Evolutionary conservation across 495 filamentous ascomycete species (phyloP).

Genomic region (Penicillium waksmanii): DNA sequence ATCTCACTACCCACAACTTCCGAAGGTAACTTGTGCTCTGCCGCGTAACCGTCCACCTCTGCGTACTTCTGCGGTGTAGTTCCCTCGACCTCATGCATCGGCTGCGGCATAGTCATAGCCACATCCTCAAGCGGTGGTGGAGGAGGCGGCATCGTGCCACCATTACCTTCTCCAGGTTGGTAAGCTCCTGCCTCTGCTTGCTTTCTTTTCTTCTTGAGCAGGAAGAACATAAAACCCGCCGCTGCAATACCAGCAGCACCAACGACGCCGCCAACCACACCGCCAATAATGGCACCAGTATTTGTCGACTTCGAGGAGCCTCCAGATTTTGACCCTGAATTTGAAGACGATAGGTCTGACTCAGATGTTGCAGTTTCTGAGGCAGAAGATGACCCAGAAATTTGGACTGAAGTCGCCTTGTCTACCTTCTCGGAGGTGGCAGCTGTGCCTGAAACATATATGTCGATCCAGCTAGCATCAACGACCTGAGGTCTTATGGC

Average conservation of each 20-base stretch:
- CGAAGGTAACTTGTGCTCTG: constrained; percentile 10
- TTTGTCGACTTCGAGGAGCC: constrained; percentile 3
- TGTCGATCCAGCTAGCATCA: constrained; percentile 8
- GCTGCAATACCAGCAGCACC: constrained; percentile 18
- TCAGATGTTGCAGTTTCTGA: neutral
- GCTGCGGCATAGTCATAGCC: neutral
- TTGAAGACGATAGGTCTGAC: neutral
- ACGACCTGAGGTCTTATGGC: constrained; percentile 8
- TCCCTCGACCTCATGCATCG: constrained; percentile 18
- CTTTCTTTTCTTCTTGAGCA: constrained; percentile 17
- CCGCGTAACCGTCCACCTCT: constrained; percentile 10
- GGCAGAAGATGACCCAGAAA: neutral
- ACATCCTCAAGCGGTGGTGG: neutral
- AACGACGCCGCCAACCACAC: constrained; percentile 22
- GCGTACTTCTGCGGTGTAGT: constrained; percentile 9
- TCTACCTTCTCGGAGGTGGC: constrained; percentile 4
- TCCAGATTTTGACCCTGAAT: neutral
- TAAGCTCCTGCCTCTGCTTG: constrained; percentile 4
- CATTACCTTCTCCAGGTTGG: neutral
- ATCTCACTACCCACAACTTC: neutral
- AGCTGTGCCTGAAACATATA: constrained; percentile 7
- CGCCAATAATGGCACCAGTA: constrained; percentile 19
- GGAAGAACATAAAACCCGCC: constrained; percentile 13
- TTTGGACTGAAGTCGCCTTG: neutral
- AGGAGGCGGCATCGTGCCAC: constrained; percentile 4